Evolutionary conservation across 345 rosid genomes (phyloP), one percentile per base, ranked within the genome.

Genomic region (Kernera saxatilis): DNA sequence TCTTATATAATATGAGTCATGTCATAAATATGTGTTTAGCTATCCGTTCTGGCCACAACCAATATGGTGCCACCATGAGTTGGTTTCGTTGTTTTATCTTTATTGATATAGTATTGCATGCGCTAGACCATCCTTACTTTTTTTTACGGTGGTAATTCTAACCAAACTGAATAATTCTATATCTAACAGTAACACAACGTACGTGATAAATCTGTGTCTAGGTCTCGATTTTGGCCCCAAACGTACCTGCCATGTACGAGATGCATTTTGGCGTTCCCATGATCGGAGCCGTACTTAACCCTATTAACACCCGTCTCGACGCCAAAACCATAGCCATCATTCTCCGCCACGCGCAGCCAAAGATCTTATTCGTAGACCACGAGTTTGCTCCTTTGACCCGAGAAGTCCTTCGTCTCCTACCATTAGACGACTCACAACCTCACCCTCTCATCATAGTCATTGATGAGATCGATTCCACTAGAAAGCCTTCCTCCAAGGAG

Each of bases 221-320:
- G 96, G 91, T 92, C 0, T 88, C 98, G 0, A 81, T 90, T 18
- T 60, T 93, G 69, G 96, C 98, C 35, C 97, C 93, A 1, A 93
- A 87, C 58, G 23, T 86, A 59, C 98, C 97, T 0, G 98, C 97
- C 9, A 53, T 82, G 80, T 91, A 87, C 67, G 98, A 93, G 85
- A 79, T 86, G 92, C 97, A 93, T 73, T 93, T 93, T 39, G 88
- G 86, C 0, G 91, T 91, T 52, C 97, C 97, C 2, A 93, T 91
- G 92, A 88, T 94, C 0, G 88, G 97, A 5, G 98, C 92, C 0
- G 80, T 91, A 29, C 87, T 93, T 29, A 93, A 91, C 71, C 70
- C 94, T 21, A 85, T 93, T 26, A 93, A 93, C 64, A 82, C 85
- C 0, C 78, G 96, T 27, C 89, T 93, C 0, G 89, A 91, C 17